Evolutionary conservation across 768 basidiomycete species (phyloP), one percentile per base, ranked within the genome.

Genomic region (Mycena belliarum): DNA sequence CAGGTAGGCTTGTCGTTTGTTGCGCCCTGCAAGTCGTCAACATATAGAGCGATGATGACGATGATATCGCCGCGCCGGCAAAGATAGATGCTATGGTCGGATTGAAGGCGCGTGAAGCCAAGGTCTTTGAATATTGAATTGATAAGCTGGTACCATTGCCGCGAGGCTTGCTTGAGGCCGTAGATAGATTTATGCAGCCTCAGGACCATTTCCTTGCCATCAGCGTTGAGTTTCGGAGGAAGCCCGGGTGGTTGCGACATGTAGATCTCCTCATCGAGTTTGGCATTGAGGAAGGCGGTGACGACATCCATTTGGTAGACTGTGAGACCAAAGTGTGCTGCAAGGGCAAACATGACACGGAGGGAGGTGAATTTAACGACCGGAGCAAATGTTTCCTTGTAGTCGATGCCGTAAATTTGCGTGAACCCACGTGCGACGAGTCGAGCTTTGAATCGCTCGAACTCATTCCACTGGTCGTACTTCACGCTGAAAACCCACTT

Each of bases 71-170:
- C 45, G n/a, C 45, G 45, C 15, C 45, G 45, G 45, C 45, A 46
- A 32, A 46, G 45, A 32, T 46, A 46, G n/a, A 46, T 50, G n/a
- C 49, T 50, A 26, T 50, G 49, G n/a, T 50, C 49, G 10, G 49
- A 50, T 14, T 50, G 37, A 18, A 46, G 45, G 26, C 45, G 45
- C 28, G 29, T 46, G n/a, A 46, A 46, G 29, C 45, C 28, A 20
- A 46, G 45, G 29, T 26, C 29, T 20, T 46, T 46, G 16, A 46
- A 46, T 15, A 46, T 46, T 18, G 45, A 46, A 18, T 46, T 29
- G 10, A 46, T 46, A n/a, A 46, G 45, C 15, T 29, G 45, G 16
- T 46, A 46, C 45, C 45, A 46, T 12, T 46, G 45, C 4, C 45
- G 45, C 7, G 45, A 46, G 12, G 45, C 45, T 32, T 46, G 45